phyloP scores from a whole-genome alignment of 805 yeast genomes.

The Candida hispaniensis region DNA sequence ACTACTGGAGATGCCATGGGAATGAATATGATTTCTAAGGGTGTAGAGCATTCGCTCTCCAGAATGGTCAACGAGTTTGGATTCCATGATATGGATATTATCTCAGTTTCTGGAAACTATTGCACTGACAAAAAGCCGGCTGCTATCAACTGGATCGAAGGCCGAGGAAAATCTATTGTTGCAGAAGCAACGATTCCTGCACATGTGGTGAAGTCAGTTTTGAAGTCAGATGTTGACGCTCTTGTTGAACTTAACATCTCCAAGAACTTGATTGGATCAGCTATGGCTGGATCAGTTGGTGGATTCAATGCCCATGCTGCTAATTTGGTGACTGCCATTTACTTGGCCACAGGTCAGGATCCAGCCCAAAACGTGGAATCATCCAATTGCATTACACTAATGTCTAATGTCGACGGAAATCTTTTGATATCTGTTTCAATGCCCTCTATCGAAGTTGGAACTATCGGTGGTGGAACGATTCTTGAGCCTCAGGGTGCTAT shows the following conservation, averaged over 20 bases:
- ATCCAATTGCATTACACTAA: constrained; percentile 92
- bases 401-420: constrained; percentile 73
- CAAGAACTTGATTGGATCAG: constrained; percentile 90
- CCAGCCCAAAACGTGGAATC: constrained; percentile 99
- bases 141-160: constrained; percentile 98
- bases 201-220: constrained; percentile 64
- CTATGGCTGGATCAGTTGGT: constrained; percentile 97
- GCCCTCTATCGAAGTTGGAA: constrained; percentile 99
- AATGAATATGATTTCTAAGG: constrained; percentile 99
- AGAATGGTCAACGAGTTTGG: constrained; percentile 83
- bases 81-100: constrained; percentile 85
- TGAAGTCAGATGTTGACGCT: constrained; percentile 87
- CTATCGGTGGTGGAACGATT: constrained; percentile 98
- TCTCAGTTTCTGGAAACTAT: constrained; percentile 92
- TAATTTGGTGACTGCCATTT: constrained; percentile 88
- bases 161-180: constrained; percentile 95
- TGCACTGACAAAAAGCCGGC: constrained; percentile 98
- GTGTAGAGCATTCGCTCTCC: constrained; percentile 79
- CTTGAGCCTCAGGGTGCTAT: constrained; percentile 94
- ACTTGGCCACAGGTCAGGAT: constrained; percentile 94
- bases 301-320: constrained; percentile 99
- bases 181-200: constrained; percentile 90
- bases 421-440: constrained; percentile 90
- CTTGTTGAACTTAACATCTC: constrained; percentile 79
- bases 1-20: constrained; percentile 99